Percentiles rank a stretch among this genome's conserved stretches.
Evolutionary conservation across 1,139 yeast species (phyloP).

Genomic region (Spathaspora sp.): DNA sequence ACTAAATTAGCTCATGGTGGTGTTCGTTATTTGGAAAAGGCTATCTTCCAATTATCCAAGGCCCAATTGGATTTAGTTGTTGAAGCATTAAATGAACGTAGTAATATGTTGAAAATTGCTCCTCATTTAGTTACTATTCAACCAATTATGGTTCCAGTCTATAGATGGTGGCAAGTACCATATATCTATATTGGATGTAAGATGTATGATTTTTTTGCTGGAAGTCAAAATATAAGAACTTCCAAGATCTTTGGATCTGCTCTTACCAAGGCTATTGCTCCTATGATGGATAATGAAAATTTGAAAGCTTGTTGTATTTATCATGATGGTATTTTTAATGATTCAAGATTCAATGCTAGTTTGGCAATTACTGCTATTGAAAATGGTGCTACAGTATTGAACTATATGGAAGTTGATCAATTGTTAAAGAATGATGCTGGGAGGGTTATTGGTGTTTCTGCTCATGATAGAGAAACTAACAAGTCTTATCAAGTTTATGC

Average conservation of each 20-base stretch:
- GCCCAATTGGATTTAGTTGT: conserved; percentile 90
- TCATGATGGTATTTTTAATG: conserved; percentile 95
- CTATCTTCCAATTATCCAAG: conserved; percentile 85
- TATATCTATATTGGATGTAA: conserved; percentile 92
- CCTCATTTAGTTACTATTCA: conserved; percentile 86
- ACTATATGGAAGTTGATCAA: conserved; percentile 80
- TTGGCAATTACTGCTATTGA: conserved; percentile 84
- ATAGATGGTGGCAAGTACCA: conserved; percentile 95
- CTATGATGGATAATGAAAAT: conserved; percentile 78
- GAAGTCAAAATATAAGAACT: conserved; percentile 77
- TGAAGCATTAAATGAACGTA: conserved; percentile 92
- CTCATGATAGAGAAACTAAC: conserved; percentile 73
- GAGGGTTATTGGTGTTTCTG: conserved; percentile 72
- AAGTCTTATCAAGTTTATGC: conserved; percentile 59
- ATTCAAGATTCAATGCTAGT: conserved; percentile 85
- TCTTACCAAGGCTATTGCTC: conserved; percentile 74
- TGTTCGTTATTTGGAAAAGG: conserved; percentile 92
- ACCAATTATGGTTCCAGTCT: conserved; percentile 94
- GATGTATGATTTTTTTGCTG: conserved; percentile 92
- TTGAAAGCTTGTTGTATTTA: conserved; percentile 90
- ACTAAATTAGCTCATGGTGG: conserved; percentile 99
- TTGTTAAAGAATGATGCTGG: conserved; percentile 62
- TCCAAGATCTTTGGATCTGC: conserved; percentile 73
- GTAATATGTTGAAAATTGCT: conserved; percentile 85
- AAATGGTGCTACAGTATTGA: conserved; percentile 86